Base-by-base conservation (phyloP, 2,329 filamentous ascomycete genomes). In the Fusarium sp. region DNA sequence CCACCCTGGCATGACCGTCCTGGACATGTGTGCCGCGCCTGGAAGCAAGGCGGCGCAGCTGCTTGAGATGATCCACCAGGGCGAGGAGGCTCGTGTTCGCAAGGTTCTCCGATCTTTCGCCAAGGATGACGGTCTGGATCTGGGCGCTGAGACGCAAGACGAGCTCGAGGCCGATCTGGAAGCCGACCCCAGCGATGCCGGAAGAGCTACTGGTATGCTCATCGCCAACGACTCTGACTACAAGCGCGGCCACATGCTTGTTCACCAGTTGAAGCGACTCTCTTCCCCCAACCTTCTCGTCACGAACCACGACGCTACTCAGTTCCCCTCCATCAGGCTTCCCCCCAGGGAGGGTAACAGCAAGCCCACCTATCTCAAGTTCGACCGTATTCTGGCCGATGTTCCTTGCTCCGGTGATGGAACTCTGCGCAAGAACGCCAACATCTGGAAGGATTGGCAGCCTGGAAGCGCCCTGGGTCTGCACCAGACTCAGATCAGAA, bases 191-290 rank as follows among this genome's bases (percentile, higher is more conserved):
- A 87, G 87, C 74, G 96, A 98, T 78, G 91, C 95, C 79, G 97
- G 97, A 72, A 90, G 97, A 79, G 93, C 95, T 2, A 98, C 96
- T 6, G 97, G 97, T 38, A 88, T 99, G 50, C 88, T 99, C 66
- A 93, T 99, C 77, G 97, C 97, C 72, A 99, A 99, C 84, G 97
- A 99, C 80, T 92, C 94, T 78, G 97, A 99, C 83, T 98, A 98
- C 87, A 97, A 96, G 87, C 93, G 97, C 74, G 95, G 95, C 65
- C 97, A 98, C 84, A 97, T 99, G 94, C 86, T 99, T 81, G 94
- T 98, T 57, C 97, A 99, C 83, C 97, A 99, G 84, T 93, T 98
- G 79, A 99, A 99, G 88, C 93, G 97, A 71, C 88, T 99, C 60
- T 98, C 96, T 73, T 98, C 97, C 6, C 96, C 97, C 4, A 99